Conservation (phyloP, 139 green algal species). For the Spirogloea muscicola region DNA sequence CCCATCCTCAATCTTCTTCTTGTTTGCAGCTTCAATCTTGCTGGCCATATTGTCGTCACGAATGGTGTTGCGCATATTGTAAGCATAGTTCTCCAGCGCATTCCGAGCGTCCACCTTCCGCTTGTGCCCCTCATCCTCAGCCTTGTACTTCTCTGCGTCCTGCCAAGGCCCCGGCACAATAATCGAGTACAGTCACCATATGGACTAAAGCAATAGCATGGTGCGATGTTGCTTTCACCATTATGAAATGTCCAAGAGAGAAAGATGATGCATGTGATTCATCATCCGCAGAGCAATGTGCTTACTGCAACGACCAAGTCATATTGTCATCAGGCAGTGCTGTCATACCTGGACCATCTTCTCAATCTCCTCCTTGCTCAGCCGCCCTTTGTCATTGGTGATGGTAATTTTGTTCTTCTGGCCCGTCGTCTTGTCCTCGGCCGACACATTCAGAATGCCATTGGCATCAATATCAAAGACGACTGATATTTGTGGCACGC, state of each 20-base stretch:
- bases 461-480: slow-evolving; percentile 98
- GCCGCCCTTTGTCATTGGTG: slow-evolving; percentile 94
- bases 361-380: slow-evolving; percentile 73
- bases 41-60: slow-evolving; percentile 78
- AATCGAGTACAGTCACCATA: neutral
- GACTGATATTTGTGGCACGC: slow-evolving; percentile 95
- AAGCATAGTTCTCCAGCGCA: slow-evolving; percentile 80
- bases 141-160: slow-evolving; percentile 90
- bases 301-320: neutral
- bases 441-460: slow-evolving; percentile 95
- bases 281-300: slow-evolving; percentile 58
- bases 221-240: slow-evolving; percentile 73
- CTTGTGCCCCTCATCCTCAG: slow-evolving; percentile 87
- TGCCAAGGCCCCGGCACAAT: slow-evolving; percentile 39
- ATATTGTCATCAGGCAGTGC: slow-evolving; percentile 85
- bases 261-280: slow-evolving; percentile 86
- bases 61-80: slow-evolving; percentile 89
- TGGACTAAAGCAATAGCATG: too few species aligned
- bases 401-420: slow-evolving; percentile 98
- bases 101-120: slow-evolving; percentile 90
- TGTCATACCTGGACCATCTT: slow-evolving; percentile 88
- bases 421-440: slow-evolving; percentile 93
- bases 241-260: slow-evolving; percentile 76
- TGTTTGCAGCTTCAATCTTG: slow-evolving; percentile 77
- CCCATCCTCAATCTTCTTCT: slow-evolving; percentile 76